These are phyloP conservation scores for Parastagonospora avenae DNA, from an alignment of 2,329 filamentous ascomycete genomes.

Conservation along the genomic window DNA sequence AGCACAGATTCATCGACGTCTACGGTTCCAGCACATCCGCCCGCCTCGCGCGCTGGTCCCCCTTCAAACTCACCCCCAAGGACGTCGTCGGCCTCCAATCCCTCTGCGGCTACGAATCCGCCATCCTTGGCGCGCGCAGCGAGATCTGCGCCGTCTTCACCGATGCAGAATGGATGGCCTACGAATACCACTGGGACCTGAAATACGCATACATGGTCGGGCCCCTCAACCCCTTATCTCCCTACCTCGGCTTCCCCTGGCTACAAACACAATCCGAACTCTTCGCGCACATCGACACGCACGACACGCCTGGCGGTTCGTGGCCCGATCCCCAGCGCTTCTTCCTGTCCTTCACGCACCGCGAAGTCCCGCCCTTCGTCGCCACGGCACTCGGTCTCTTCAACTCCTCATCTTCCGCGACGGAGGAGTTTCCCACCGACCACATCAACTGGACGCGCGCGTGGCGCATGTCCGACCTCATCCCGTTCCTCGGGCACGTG, in stretches of 20 bases:
- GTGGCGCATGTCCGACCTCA: constrained; percentile 66
- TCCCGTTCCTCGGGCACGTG: constrained; percentile 69
- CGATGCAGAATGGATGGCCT: constrained; percentile 66
- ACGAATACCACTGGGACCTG: constrained; percentile 67
- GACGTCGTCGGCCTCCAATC: constrained; percentile 70
- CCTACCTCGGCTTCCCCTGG: constrained; percentile 68
- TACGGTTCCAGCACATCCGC: constrained; percentile 32
- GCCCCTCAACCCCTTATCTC: constrained; percentile 63
- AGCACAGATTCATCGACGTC: constrained; percentile 33
- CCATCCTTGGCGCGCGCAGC: constrained; percentile 64
- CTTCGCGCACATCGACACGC: constrained; percentile 29
- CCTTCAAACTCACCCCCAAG: constrained; percentile 64
- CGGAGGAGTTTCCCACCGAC: constrained; percentile 66
- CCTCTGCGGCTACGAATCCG: constrained; percentile 68
- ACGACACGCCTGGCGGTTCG: constrained; percentile 49
- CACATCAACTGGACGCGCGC: constrained; percentile 63
- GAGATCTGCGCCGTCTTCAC: constrained; percentile 62
- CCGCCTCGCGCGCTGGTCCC: constrained; percentile 28
- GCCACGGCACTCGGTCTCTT: constrained; percentile 70
- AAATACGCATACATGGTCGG: constrained; percentile 69
- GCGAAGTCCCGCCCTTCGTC: constrained; percentile 69
- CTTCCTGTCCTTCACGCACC: constrained; percentile 70
- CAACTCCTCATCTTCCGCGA: constrained; percentile 68
- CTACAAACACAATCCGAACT: constrained; percentile 61
- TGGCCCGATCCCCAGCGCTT: constrained; percentile 58